These are phyloP conservation scores for Tillandsia leiboldiana DNA, from an alignment of 176 grass and related monocot species.

Conservation along the genomic window DNA sequence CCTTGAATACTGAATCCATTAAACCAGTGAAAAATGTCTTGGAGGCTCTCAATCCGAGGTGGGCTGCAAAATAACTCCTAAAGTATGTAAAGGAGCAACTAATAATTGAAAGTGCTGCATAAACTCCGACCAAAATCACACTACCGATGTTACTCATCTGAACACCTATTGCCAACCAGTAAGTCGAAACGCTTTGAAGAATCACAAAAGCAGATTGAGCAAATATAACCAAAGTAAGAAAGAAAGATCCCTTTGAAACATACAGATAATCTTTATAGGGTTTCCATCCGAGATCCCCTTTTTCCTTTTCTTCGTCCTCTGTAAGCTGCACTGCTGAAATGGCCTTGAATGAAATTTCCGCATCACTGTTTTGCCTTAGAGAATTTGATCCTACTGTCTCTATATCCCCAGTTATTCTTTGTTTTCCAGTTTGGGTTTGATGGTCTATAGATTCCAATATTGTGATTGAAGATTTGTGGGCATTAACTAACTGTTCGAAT, in stretches of 20 bases:
- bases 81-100: constrained; percentile 59
- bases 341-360: constrained; percentile 27
- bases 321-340: constrained; percentile 51
- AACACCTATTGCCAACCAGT: constrained; percentile 63
- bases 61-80: constrained; percentile 40
- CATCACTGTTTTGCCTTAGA: constrained; percentile 40
- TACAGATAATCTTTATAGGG: constrained; percentile 69
- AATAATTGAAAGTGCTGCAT: constrained; percentile 51
- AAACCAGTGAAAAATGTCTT: constrained; percentile 67
- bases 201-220: constrained; percentile 32
- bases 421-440: constrained; percentile 21
- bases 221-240: constrained; percentile 29
- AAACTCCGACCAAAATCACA: constrained; percentile 58
- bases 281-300: constrained; percentile 85
- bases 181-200: constrained; percentile 60
- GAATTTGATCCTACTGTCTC: constrained; percentile 7
- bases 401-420: constrained; percentile 14
- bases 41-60: constrained; percentile 68
- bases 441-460: constrained; percentile 33
- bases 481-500: constrained; percentile 76
- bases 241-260: constrained; percentile 44
- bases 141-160: constrained; percentile 42
- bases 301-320: constrained; percentile 60
- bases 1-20: constrained; percentile 79
- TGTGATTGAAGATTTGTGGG: constrained; percentile 65